Evolutionary conservation across 768 basidiomycete genomes (phyloP).

Genomic region (Lactarius hengduanensis): DNA sequence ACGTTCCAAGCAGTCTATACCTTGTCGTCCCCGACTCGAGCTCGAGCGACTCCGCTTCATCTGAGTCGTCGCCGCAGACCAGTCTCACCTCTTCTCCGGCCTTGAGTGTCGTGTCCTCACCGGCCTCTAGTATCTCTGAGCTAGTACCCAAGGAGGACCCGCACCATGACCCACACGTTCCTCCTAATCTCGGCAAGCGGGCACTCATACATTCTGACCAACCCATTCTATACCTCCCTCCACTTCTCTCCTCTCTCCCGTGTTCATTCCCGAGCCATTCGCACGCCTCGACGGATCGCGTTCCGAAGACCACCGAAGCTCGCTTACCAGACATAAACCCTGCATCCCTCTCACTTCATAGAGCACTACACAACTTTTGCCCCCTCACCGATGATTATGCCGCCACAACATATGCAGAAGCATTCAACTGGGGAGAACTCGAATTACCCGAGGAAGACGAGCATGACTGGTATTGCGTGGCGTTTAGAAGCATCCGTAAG

Average conservation of each 20-base stretch:
- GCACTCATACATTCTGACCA: conserved; percentile 39
- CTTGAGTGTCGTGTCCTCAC: conserved; percentile 14
- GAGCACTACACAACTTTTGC: conserved; percentile 74
- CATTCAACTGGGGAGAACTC: conserved; percentile 88
- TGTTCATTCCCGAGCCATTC: conserved; percentile 36
- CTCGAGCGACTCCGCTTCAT: neutral
- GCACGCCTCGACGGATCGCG: conserved; percentile 32
- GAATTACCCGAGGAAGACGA: conserved; percentile 66
- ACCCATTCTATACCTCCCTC: conserved; percentile 79
- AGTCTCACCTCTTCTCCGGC: conserved; percentile 5
- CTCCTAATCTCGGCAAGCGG: conserved; percentile 50
- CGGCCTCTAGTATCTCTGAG: conserved; percentile 3
- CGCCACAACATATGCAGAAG: conserved; percentile 56
- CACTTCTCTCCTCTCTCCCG: conserved; percentile 76
- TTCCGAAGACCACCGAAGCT: conserved; percentile 61
- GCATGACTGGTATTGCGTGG: conserved; percentile 91
- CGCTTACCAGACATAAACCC: conserved; percentile 85
- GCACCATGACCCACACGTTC: conserved; percentile 49
- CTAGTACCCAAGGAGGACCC: conserved; percentile 19
- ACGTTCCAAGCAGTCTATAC: neutral
- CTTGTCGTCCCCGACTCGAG: neutral
- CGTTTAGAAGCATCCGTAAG: conserved; percentile 78
- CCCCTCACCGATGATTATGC: conserved; percentile 66
- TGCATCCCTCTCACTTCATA: conserved; percentile 80
- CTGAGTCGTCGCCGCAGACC: conserved; percentile 9